A percentile compares a stretch with the other conserved stretches of the same genome.
These are phyloP conservation scores for Curvularia lunata DNA, from an alignment of 2,329 filamentous ascomycete species.

Conservation along the genomic window DNA sequence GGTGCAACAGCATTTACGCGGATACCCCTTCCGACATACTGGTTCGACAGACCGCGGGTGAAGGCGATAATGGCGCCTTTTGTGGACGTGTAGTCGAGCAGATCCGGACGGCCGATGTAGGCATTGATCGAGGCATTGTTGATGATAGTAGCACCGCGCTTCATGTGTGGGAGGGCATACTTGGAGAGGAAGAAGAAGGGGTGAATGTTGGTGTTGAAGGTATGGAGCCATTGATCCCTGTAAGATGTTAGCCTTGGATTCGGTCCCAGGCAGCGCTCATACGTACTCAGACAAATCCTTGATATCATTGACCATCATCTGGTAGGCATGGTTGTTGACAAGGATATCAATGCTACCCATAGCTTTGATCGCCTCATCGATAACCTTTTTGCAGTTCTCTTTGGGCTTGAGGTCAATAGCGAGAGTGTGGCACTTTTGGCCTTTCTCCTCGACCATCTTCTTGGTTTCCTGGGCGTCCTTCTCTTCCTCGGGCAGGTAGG, in stretches of 20 bases:
- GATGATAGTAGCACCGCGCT: conserved; percentile 76
- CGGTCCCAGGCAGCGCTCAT: no score
- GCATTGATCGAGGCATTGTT: conserved; percentile 86
- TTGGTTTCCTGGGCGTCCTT: conserved; percentile 78
- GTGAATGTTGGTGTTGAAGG: conserved; percentile 85
- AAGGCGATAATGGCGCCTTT: conserved; percentile 82
- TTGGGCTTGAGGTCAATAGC: conserved; percentile 68
- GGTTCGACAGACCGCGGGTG: conserved; percentile 77
- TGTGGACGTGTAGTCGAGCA: conserved; percentile 81
- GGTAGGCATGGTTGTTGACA: conserved; percentile 74
- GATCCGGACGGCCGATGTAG: conserved; percentile 78
- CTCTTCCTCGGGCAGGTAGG: conserved; percentile 77
- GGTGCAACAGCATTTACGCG: conserved; percentile 79
- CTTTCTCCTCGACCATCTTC: conserved; percentile 70
- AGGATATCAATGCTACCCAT: conserved; percentile 76
- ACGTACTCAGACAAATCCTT: conserved; percentile 71
- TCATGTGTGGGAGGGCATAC: conserved; percentile 76
- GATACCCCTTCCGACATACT: conserved; percentile 74
- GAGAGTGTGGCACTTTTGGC: conserved; percentile 68
- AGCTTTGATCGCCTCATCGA: conserved; percentile 69
- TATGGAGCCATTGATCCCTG: conserved; percentile 78
- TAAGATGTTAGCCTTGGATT: conserved; percentile 17
- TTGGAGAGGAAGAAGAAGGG: conserved; percentile 82
- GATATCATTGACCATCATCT: conserved; percentile 77
- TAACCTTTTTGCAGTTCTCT: conserved; percentile 72